These are phyloP conservation scores for Tricholoma sp. DNA, from an alignment of 768 basidiomycete genomes.

Conservation along the genomic window DNA sequence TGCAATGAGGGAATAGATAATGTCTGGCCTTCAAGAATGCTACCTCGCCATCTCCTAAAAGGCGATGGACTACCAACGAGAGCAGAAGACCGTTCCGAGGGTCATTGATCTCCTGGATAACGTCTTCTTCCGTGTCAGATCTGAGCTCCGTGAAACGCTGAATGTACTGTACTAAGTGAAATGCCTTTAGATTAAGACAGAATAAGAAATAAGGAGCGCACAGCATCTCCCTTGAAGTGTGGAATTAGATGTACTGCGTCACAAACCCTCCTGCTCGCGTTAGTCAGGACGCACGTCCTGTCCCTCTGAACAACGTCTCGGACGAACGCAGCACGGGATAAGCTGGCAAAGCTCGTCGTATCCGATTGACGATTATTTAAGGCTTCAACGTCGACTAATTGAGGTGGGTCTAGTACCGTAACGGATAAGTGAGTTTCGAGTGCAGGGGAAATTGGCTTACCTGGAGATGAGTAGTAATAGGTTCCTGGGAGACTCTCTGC, in stretches of 20 bases:
- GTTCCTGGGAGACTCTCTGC: background rate
- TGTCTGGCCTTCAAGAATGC: background rate
- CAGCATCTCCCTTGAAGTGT: conserved; percentile 10
- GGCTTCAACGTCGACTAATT: conserved; percentile 8
- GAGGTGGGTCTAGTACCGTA: conserved; percentile 5
- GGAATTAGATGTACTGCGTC: conserved; percentile 10
- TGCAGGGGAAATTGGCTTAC: conserved; percentile 1
- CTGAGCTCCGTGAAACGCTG: background rate
- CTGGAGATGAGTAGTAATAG: conserved; percentile 9
- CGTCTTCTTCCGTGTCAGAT: too few relatives aligned
- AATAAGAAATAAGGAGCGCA: conserved; percentile 3
- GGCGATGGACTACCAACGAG: background rate
- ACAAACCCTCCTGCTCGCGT: background rate
- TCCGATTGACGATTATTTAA: conserved; percentile 7
- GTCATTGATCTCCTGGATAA: too few relatives aligned
- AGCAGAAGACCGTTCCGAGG: too few relatives aligned
- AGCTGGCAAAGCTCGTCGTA: background rate
- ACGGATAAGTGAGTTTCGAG: background rate
- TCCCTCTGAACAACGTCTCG: conserved; percentile 4
- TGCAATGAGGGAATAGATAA: background rate
- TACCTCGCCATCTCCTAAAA: background rate
- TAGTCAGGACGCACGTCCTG: conserved; percentile 6
- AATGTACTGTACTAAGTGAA: background rate
- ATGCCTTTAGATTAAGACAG: background rate
- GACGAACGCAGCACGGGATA: conserved; percentile 1